Percentiles rank a stretch among this genome's conserved stretches.
Evolutionary conservation across 163 green algal genomes (phyloP).

Genomic region (Coccomyxa subellipsoidea): DNA sequence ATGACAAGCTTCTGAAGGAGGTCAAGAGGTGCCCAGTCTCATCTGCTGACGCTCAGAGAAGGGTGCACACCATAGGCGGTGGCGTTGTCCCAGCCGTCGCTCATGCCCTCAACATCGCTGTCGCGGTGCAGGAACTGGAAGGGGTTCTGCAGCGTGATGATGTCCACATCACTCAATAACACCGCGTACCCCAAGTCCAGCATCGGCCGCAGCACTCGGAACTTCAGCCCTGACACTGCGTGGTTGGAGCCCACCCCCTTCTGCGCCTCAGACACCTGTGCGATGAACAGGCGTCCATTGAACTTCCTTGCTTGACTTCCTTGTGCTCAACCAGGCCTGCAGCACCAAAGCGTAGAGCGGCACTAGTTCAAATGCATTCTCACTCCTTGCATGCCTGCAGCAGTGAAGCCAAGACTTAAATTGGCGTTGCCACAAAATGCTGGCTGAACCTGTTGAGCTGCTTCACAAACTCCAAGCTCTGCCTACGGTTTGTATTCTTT

Average conservation of each 20-base stretch:
- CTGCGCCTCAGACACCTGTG: conserved; percentile 51
- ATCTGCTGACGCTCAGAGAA: too few relatives aligned
- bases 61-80: conserved; percentile 75
- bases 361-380: too few relatives aligned
- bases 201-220: conserved; percentile 74
- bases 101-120: conserved; percentile 79
- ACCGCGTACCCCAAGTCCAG: conserved; percentile 75
- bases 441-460: background rate
- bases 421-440: background rate
- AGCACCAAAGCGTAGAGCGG: too few relatives aligned
- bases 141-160: conserved; percentile 81
- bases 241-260: conserved; percentile 69
- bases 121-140: conserved; percentile 75
- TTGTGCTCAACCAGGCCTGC: too few relatives aligned
- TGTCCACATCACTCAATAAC: conserved; percentile 73
- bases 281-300: background rate
- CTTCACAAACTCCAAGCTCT: background rate
- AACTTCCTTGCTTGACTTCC: too few relatives aligned
- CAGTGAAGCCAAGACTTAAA: background rate
- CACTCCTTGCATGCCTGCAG: background rate
- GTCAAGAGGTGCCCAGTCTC: too few relatives aligned
- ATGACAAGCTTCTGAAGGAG: too few relatives aligned
- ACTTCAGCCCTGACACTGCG: conserved; percentile 76
- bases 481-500: background rate
- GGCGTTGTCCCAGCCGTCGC: conserved; percentile 69